Evolutionary conservation across 2,329 filamentous ascomycete genomes (phyloP), one percentile per base, ranked within the genome.

Genomic region (Aspergillus floridensis): DNA sequence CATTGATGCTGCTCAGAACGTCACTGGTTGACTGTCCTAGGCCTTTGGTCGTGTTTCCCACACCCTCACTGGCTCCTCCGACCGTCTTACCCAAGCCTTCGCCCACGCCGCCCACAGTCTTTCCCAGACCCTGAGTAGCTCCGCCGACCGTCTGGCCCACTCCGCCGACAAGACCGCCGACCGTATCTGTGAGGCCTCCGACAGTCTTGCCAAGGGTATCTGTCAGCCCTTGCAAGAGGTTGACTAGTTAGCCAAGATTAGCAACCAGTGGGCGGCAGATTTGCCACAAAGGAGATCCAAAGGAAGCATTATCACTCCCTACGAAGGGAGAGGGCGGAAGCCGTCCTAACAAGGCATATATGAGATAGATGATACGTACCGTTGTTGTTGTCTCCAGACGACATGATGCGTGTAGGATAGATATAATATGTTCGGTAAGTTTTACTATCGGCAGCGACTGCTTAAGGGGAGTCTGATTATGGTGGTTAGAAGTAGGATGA

Each of bases 31-130:
- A 65, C 56, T 66, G 38, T 47, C 59, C 63, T 22, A 60, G 61
- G 6, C 65, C 53, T 59, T 70, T 72, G n/a, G 69, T 63, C 1
- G 71, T 70, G 35, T 73, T 50, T 8, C 70, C 70, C 32, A 72
- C 49, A 0, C 68, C 68, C 19, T 72, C 66, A 22, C 73, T 74
- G 56, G 70, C 69, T 53, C 70, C 67, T 35, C 74, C 73, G 11
- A 74, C 72, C 4, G 73, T 75, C 55, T 68, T 69, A 19, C 72
- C 71, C 4, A 75, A 57, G 21, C 71, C 69, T 10, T 55, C 41
- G 47, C 71, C 72, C 12, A 74, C 63, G 56, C 74, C 74, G 58
- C 68, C 67, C 29, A 72, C 68, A 24, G 70, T 70, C 46, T 70
- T 69, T 35, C 69, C 69, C n/a, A 72, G 41, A 32, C 53, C 69